Conservation (phyloP, 768 basidiomycete genomes). For the Hortiboletus campestris region DNA sequence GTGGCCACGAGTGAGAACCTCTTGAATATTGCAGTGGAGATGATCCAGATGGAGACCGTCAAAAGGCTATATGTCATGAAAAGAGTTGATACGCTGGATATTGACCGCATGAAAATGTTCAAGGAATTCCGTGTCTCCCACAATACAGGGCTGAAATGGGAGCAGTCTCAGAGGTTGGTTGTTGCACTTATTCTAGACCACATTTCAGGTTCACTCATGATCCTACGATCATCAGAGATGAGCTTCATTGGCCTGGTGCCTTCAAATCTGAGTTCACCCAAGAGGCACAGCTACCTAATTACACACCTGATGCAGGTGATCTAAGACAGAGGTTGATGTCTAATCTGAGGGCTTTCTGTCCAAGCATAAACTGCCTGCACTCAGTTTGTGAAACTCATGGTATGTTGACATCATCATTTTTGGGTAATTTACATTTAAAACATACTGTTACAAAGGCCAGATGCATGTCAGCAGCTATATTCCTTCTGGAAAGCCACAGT, state of each 20-base stretch:
- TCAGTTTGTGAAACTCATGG: slow-evolving; percentile 41
- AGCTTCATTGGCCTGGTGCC: slow-evolving; percentile 37
- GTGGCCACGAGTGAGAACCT: neutral
- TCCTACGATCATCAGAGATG: slow-evolving; percentile 32
- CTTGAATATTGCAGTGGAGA: slow-evolving; percentile 37
- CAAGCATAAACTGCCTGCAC: slow-evolving; percentile 43
- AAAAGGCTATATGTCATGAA: slow-evolving; percentile 36
- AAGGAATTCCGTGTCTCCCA: slow-evolving; percentile 20
- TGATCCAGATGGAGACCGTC: slow-evolving; percentile 46
- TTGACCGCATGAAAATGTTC: slow-evolving; percentile 36
- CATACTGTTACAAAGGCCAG: neutral
- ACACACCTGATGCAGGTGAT: slow-evolving; percentile 24
- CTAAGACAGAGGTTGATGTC: slow-evolving; percentile 34
- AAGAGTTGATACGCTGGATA: slow-evolving; percentile 32
- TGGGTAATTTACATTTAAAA: neutral
- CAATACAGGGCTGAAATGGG: slow-evolving; percentile 42
- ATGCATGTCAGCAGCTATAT: slow-evolving; percentile 9
- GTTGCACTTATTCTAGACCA: neutral
- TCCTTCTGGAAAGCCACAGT: slow-evolving; percentile 21
- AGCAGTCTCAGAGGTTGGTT: slow-evolving; percentile 40
- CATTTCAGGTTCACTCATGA: neutral
- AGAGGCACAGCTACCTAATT: neutral
- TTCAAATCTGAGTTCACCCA: neutral
- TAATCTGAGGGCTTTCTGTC: slow-evolving; percentile 41
- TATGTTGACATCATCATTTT: slow-evolving; percentile 7